Evolutionary conservation across 495 filamentous ascomycete genomes (phyloP), one percentile per base, ranked within the genome.

Genomic region (Lasiosphaeria ovina): DNA sequence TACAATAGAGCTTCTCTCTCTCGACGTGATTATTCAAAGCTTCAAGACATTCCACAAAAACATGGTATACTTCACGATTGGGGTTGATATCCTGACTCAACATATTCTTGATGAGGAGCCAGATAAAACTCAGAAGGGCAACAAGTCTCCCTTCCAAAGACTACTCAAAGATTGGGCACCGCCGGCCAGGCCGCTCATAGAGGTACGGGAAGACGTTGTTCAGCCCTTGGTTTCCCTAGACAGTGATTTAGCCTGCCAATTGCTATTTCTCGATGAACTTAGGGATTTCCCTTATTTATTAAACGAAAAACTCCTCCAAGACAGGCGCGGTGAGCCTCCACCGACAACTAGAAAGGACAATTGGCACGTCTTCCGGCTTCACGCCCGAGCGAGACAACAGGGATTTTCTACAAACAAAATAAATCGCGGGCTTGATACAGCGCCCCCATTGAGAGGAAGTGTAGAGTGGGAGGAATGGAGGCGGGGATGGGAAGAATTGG

Each of bases 211-310:
- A 50, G 48, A 50, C 48, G 14, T 50, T 50, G 14, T 50, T 50
- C 14, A 50, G 48, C 48, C 48, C 48, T 50, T 50, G 31, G 14
- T 50, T 50, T 50, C 48, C n/a, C n/a, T 50, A 50, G 48, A 50
- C 14, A 17, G 48, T 50, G 14, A 50, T 50, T 50, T 50, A 50
- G 14, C 48, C 48, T 50, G 14, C 8, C 31, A 50, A 50, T 50
- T 50, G 24, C 48, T 50, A 50, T 50, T 50, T 50, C 48, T 50
- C 14, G 48, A 50, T 50, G 31, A 50, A 31, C 48, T 50, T 50
- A 50, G 36, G 48, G 48, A 50, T 50, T 50, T 50, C 14, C 48
- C n/a, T 50, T 50, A 50, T 50, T 50, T 50, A 50, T 50, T 50
- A 50, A 50, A 50, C 48, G 4, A 50, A 50, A 50, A 50, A 5